Conservation (phyloP, 768 basidiomycete species). For the Tulasnella sp. region DNA sequence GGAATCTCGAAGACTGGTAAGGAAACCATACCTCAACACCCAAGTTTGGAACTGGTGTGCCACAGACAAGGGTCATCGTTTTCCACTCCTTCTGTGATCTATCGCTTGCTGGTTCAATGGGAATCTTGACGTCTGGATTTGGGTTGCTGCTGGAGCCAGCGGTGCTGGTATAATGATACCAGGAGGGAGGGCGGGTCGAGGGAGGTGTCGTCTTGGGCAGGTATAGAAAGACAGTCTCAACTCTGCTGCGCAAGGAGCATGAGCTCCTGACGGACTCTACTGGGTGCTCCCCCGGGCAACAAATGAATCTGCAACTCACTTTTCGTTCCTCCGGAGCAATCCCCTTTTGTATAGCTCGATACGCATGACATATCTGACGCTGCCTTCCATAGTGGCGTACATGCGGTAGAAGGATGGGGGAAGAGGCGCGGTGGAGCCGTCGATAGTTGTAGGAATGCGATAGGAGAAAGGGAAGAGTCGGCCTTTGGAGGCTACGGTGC, state of each 20-base stretch:
- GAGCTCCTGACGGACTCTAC: not conserved
- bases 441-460: not conserved
- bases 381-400: not conserved
- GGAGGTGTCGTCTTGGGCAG: slow-evolving; percentile 25
- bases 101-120: slow-evolving; percentile 18
- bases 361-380: slow-evolving; percentile 12
- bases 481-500: slow-evolving; percentile 6
- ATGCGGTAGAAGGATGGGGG: slow-evolving; percentile 15
- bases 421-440: not conserved
- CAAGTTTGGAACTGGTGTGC: not conserved
- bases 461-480: slow-evolving; percentile 18
- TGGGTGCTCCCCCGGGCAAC: not conserved
- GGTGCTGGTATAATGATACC: slow-evolving; percentile 11
- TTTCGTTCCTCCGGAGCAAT: slow-evolving; percentile 11
- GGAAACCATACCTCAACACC: not conserved
- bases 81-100: slow-evolving; percentile 25
- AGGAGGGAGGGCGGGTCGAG: not conserved
- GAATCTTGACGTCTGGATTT: not conserved
- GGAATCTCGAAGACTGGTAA: not conserved
- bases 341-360: not conserved
- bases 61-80: not conserved
- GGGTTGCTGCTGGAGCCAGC: not conserved
- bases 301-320: not conserved
- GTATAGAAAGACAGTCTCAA: slow-evolving; percentile 19
- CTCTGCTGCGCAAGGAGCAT: not conserved